phyloP scores from a whole-genome alignment of 768 basidiomycete genomes.

The Chalciporus chontae region DNA sequence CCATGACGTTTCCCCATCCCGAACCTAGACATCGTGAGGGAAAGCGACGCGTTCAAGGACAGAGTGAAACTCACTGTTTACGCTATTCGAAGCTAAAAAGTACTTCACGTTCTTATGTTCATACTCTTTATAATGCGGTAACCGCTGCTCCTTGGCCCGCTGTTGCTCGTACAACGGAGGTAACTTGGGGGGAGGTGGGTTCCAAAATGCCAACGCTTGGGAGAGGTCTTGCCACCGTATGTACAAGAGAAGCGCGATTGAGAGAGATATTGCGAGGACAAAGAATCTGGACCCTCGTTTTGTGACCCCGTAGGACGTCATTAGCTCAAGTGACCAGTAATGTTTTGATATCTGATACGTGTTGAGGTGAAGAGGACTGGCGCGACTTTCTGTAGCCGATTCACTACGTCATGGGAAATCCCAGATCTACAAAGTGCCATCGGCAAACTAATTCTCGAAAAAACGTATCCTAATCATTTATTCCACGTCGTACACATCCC shows the following conservation, averaged over 20 bases:
- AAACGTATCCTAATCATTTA: too few relatives aligned
- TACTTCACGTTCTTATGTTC: constrained; percentile 37
- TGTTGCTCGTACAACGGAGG: constrained; percentile 44
- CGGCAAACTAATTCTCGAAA: too few relatives aligned
- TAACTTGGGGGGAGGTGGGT: not conserved
- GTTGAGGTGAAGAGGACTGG: too few relatives aligned
- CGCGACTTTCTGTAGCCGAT: too few relatives aligned
- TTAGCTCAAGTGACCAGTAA: not conserved
- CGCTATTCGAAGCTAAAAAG: constrained; percentile 48
- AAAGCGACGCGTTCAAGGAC: not conserved
- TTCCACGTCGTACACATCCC: too few relatives aligned
- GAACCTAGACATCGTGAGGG: constrained; percentile 23
- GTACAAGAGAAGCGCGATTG: constrained; percentile 14
- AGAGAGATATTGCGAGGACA: constrained; percentile 2
- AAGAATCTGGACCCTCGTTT: constrained; percentile 24
- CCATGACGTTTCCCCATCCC: constrained; percentile 42
- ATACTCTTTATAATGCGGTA: constrained; percentile 41
- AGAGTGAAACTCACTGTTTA: constrained; percentile 27
- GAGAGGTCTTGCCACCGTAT: constrained; percentile 6
- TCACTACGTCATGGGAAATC: too few relatives aligned
- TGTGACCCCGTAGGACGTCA: constrained; percentile 21
- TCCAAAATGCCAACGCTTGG: not conserved
- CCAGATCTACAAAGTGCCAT: too few relatives aligned
- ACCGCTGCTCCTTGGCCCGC: constrained; percentile 34
- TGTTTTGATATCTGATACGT: too few relatives aligned